A percentile compares a stretch with the other conserved stretches of the same genome.
Evolutionary conservation across 768 basidiomycete genomes (phyloP).

Genomic region (Amanita muscaria): DNA sequence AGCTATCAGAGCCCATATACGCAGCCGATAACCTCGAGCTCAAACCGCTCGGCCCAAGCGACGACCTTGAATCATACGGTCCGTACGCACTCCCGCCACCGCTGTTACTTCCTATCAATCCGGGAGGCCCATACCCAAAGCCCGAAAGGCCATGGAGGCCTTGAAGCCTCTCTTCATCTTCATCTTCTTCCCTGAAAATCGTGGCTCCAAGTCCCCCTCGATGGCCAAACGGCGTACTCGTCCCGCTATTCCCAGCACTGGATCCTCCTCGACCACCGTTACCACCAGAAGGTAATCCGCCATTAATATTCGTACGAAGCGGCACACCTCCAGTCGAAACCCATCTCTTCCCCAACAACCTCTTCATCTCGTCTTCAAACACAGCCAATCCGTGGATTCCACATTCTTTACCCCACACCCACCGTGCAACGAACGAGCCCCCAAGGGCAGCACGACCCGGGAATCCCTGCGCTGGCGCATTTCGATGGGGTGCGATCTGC

Average conservation of each 20-base stretch:
- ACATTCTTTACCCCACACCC: constrained; percentile 76
- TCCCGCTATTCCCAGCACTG: constrained; percentile 52
- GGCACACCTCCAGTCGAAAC: constrained; percentile 50
- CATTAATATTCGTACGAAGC: constrained; percentile 53
- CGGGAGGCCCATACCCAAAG: constrained; percentile 17
- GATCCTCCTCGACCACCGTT: constrained; percentile 12
- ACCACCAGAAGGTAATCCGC: constrained; percentile 11
- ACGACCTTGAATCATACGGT: constrained; percentile 14
- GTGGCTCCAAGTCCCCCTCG: constrained; percentile 35
- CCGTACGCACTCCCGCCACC: constrained; percentile 5
- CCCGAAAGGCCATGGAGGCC: constrained; percentile 19
- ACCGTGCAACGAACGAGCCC: constrained; percentile 71
- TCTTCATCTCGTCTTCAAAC: constrained; percentile 74
- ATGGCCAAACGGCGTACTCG: constrained; percentile 60
- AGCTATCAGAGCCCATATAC: too few relatives aligned
- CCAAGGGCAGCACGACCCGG: constrained; percentile 66
- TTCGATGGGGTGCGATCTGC: constrained; percentile 61
- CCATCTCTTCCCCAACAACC: constrained; percentile 70
- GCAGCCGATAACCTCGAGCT: too few relatives aligned
- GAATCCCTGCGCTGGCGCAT: constrained; percentile 62
- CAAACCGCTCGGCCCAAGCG: too few relatives aligned
- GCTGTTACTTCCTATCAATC: constrained; percentile 31
- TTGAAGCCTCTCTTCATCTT: constrained; percentile 42
- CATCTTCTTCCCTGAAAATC: constrained; percentile 64
- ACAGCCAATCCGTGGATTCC: constrained; percentile 41